phyloP scores from a whole-genome alignment of 768 basidiomycete species.

The Butyriboletus loyo region DNA sequence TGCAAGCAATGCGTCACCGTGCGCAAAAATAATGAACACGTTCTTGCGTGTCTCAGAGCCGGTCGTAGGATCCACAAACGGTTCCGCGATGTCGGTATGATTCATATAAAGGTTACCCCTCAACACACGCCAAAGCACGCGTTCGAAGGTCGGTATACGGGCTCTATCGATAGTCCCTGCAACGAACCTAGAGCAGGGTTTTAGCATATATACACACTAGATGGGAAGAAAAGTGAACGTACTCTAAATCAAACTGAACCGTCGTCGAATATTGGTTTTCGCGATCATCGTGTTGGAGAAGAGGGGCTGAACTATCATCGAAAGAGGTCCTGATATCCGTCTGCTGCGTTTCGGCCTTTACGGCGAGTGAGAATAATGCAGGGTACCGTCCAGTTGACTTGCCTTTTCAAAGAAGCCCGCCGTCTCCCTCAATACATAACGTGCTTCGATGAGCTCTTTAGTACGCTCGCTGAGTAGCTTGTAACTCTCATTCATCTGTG shows the following conservation, averaged over 20 bases:
- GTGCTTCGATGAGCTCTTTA: slow-evolving; percentile 86
- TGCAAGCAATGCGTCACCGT: slow-evolving; percentile 85
- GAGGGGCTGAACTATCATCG: slow-evolving; percentile 86
- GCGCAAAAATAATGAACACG: slow-evolving; percentile 99
- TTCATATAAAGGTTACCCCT: slow-evolving; percentile 99
- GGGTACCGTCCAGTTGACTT: slow-evolving; percentile 17
- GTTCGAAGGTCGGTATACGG: slow-evolving; percentile 90
- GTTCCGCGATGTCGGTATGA: slow-evolving; percentile 90
- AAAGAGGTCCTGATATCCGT: slow-evolving; percentile 83
- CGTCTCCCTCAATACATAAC: slow-evolving; percentile 92
- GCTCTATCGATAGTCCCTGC: slow-evolving; percentile 94
- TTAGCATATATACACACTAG: background rate
- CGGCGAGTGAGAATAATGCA: slow-evolving; percentile 6
- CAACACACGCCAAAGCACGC: slow-evolving; percentile 96
- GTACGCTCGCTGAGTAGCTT: slow-evolving; percentile 82
- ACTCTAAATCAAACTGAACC: slow-evolving; percentile 88
- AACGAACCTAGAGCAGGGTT: slow-evolving; percentile 63
- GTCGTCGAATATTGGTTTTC: slow-evolving; percentile 57
- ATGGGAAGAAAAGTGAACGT: slow-evolving; percentile 23
- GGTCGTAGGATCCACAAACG: slow-evolving; percentile 85
- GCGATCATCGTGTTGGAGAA: slow-evolving; percentile 88
- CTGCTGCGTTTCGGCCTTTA: slow-evolving; percentile 74
- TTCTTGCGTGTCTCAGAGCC: slow-evolving; percentile 90
- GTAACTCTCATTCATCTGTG: slow-evolving; percentile 92
- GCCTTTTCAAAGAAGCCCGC: slow-evolving; percentile 94